phyloP scores from a whole-genome alignment of 2,329 filamentous ascomycete genomes.

The Ophiognomonia clavigignenti-juglandacearum region DNA sequence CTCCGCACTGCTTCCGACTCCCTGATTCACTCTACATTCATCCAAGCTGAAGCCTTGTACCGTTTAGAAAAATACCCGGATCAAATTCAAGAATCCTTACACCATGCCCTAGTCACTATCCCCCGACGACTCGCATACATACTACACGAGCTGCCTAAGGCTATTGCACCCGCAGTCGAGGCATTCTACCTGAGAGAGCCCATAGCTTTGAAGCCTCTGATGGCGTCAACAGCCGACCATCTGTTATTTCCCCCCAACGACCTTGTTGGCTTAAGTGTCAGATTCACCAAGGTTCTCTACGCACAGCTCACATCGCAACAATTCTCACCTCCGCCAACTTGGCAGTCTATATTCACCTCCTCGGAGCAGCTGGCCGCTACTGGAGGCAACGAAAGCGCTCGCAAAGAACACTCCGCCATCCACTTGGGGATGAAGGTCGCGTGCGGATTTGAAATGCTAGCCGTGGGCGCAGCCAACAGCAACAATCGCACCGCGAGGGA shows the following conservation, averaged over 20 bases:
- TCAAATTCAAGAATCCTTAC: slow-evolving; percentile 70
- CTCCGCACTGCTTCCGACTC: slow-evolving; percentile 51
- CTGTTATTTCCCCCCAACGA: slow-evolving; percentile 71
- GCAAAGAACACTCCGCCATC: slow-evolving; percentile 32
- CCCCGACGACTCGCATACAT: slow-evolving; percentile 80
- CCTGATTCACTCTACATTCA: slow-evolving; percentile 65
- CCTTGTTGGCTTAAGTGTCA: slow-evolving; percentile 71
- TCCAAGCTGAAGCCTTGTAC: slow-evolving; percentile 90
- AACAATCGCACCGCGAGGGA: slow-evolving; percentile 68
- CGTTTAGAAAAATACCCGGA: slow-evolving; percentile 77
- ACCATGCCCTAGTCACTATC: slow-evolving; percentile 67
- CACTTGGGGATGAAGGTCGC: slow-evolving; percentile 86
- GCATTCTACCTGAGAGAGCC: slow-evolving; percentile 90
- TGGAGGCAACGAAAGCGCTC: slow-evolving; percentile 18
- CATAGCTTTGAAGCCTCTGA: slow-evolving; percentile 64
- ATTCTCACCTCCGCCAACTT: slow-evolving; percentile 60
- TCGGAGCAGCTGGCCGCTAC: slow-evolving; percentile 13
- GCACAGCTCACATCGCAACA: slow-evolving; percentile 86
- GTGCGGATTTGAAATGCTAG: slow-evolving; percentile 86
- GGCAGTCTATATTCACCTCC: slow-evolving; percentile 34
- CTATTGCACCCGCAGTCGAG: slow-evolving; percentile 80
- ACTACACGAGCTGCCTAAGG: slow-evolving; percentile 67
- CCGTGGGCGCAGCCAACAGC: slow-evolving; percentile 61
- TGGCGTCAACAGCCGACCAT: slow-evolving; percentile 39
- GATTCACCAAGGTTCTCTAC: slow-evolving; percentile 84